These are phyloP conservation scores for Scenedesmus sp. DNA, from an alignment of 163 green algal genomes.

Conservation along the genomic window DNA sequence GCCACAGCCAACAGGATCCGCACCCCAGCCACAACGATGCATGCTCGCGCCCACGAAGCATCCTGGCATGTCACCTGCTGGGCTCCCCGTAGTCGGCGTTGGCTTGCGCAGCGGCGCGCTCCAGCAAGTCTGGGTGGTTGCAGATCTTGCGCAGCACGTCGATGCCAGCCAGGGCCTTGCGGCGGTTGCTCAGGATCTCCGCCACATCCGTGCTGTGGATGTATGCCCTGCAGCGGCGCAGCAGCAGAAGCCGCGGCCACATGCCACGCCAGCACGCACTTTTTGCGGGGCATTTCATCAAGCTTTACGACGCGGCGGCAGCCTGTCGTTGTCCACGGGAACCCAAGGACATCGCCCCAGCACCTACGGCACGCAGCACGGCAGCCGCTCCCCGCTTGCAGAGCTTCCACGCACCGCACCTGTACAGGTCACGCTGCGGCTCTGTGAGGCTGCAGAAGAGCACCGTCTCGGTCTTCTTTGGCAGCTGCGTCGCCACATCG, in stretches of 20 bases:
- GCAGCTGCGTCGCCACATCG: constrained; percentile 92
- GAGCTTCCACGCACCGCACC: neutral
- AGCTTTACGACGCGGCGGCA: too few relatives aligned
- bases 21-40: neutral
- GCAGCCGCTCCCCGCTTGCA: neutral
- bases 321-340: too few relatives aligned
- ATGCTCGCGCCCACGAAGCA: too few relatives aligned
- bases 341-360: too few relatives aligned
- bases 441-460: constrained; percentile 92
- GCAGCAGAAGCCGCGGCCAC: neutral
- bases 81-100: constrained; percentile 63
- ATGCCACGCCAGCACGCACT: neutral
- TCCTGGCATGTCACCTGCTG: neutral
- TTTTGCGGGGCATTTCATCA: neutral
- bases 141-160: constrained; percentile 98
- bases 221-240: constrained; percentile 72
- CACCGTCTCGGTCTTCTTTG: constrained; percentile 96
- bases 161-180: constrained; percentile 92
- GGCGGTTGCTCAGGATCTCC: constrained; percentile 74
- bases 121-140: constrained; percentile 98
- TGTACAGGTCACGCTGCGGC: constrained; percentile 92
- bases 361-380: neutral
- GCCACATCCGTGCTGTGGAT: constrained; percentile 82
- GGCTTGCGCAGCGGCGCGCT: constrained; percentile 59
- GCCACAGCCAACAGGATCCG: too few relatives aligned